Percentiles rank a stretch among this genome's conserved stretches.
Evolutionary conservation across 257 asterid genomes (phyloP).

Genomic region (Parsonsia alboflavescens): DNA sequence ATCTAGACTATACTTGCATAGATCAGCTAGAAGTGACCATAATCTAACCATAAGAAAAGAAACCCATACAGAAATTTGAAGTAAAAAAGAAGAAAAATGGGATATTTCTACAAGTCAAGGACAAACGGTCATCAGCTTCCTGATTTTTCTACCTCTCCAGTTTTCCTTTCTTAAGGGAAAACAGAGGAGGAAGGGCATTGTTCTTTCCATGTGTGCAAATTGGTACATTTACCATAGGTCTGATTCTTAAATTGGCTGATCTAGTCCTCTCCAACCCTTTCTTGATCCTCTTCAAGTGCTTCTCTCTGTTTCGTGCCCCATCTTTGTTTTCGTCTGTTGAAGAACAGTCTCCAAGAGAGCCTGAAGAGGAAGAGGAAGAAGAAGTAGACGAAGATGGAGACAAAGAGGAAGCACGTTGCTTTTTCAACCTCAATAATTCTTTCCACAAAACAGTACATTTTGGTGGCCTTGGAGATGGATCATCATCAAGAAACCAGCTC

Average conservation of each 20-base stretch:
- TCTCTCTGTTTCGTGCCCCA: conserved; percentile 30
- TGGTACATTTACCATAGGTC: conserved; percentile 74
- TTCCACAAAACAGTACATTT: conserved; percentile 87
- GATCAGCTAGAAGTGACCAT: conserved; percentile 13
- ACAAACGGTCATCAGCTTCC: not conserved
- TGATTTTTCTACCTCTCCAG: conserved; percentile 33
- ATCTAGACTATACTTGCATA: conserved; percentile 1
- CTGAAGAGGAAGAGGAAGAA: conserved; percentile 37
- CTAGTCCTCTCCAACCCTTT: conserved; percentile 67
- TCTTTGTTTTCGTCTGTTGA: conserved; percentile 30
- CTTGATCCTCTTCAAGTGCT: conserved; percentile 43
- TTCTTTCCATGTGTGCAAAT: conserved; percentile 53
- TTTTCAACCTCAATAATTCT: conserved; percentile 64
- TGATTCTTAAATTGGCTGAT: conserved; percentile 46
- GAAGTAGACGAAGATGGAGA: conserved; percentile 49
- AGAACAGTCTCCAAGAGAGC: conserved; percentile 21
- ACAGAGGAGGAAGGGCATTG: conserved; percentile 50
- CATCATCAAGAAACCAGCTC: conserved; percentile 77
- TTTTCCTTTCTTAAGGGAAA: conserved; percentile 52
- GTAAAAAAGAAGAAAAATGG: not conserved
- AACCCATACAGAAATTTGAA: not conserved
- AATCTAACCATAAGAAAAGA: conserved; percentile 13
- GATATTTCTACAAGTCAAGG: conserved; percentile 25
- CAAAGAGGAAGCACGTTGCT: conserved; percentile 44
- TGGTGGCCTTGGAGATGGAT: conserved; percentile 94